Base-by-base conservation (phyloP, 1,139 yeast genomes). In the Kluyveromyces sp. region DNA sequence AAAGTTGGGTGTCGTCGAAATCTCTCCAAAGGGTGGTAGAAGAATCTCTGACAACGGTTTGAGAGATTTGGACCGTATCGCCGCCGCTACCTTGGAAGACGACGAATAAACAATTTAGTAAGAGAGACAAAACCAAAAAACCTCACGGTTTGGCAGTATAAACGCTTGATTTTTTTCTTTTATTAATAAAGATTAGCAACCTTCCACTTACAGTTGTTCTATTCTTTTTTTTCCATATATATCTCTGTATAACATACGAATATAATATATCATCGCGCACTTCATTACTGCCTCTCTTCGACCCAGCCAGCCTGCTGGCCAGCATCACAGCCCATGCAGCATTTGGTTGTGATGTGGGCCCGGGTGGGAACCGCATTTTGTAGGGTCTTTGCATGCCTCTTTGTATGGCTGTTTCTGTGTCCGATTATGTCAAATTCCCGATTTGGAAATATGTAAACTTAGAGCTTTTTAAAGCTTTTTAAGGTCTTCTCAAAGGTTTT, bases 21-120 rank as follows among this genome's bases (percentile, higher is more conserved):
- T 85, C 73, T 82, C 96, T 71, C 87, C 90, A 76, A 89, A 88
- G 78, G 97, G 97, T 75, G 98, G 98, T 75, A 94, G 99, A 84
- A 89, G 92, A 79, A 87, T 92, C 83, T 85, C 97, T 59, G 97
- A 89, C 75, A 87, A 89, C 78, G 99, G 99, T 73, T 97, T 92
- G 81, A 90, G 98, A 85, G 99, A 92, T 81, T 86, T 92, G 80
- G 99, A 92, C 80, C 97, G 98, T 85, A 92, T 92, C 75, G 98
- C 98, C 71, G 96, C 96, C 73, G 97, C 90, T 80, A 88, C 96
- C 73, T 82, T 87, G 75, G 95, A 86, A 78, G 80, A 79, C 70
- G 90, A 83, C 68, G 95, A 86, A 73, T 87, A 82, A 73, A 34
- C 31, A 26, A 21, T 30, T 7, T 37, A n/a, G 34, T 33, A 30